A percentile compares a stretch with the other conserved stretches of the same genome.
Conservation (phyloP, 495 filamentous ascomycete species). For the Poronia punctata region DNA sequence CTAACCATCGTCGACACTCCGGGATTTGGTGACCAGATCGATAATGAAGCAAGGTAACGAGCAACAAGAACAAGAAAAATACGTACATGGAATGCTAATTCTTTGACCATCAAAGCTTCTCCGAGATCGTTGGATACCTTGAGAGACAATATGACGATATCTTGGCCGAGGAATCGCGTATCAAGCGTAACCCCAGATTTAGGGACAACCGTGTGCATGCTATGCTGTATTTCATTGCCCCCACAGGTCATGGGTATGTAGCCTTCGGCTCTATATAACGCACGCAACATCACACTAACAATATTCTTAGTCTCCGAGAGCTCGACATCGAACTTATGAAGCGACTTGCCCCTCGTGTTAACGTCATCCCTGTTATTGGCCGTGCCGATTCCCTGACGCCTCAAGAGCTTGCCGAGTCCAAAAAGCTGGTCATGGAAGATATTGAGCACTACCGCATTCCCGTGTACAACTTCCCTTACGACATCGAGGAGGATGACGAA, state of each 20-base stretch:
- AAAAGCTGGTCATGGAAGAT: conserved; percentile 99
- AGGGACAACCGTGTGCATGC: conserved; percentile 97
- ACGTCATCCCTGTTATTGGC: conserved; percentile 97
- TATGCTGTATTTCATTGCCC: conserved; percentile 97
- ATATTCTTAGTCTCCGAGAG: conserved; percentile 70
- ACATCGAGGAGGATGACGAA: conserved; percentile 98
- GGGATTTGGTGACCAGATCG: conserved; percentile 97
- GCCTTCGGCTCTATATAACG: not conserved
- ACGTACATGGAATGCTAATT: conserved; percentile 6
- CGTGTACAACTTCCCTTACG: conserved; percentile 99
- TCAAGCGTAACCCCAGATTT: conserved; percentile 99
- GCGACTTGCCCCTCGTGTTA: conserved; percentile 94
- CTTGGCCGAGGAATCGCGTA: conserved; percentile 96
- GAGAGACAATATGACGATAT: conserved; percentile 99
- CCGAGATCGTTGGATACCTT: conserved; percentile 93
- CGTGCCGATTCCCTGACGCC: conserved; percentile 97
- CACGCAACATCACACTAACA: conserved; percentile 15
- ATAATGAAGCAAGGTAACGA: conserved; percentile 94
- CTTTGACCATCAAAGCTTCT: conserved; percentile 56
- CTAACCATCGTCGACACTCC: conserved; percentile 98
- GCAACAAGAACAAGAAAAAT: not conserved
- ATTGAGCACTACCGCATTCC: conserved; percentile 99
- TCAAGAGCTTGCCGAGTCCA: conserved; percentile 92
- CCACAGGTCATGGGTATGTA: conserved; percentile 85
- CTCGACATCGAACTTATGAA: conserved; percentile 99